A percentile compares a stretch with the other conserved stretches of the same genome.
Evolutionary conservation across 2,329 filamentous ascomycete species (phyloP).

Genomic region (Fusarium longipes): DNA sequence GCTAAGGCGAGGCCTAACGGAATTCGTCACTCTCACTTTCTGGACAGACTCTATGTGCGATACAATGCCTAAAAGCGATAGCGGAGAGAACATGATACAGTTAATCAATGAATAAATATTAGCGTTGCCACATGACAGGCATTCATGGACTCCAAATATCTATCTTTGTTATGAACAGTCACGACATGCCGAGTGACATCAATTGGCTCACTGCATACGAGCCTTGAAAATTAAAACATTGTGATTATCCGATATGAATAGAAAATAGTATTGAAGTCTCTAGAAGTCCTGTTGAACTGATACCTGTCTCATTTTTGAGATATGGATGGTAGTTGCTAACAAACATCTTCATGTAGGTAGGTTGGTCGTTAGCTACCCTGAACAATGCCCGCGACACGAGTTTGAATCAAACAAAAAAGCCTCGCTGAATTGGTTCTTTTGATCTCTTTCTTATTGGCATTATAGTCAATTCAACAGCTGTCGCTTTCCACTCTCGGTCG

Average conservation of each 20-base stretch:
- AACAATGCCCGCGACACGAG: neutral
- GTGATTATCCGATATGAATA: neutral
- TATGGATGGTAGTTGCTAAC: neutral
- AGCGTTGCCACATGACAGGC: neutral
- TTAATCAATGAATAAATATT: neutral
- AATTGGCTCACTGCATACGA: neutral
- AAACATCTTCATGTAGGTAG: neutral
- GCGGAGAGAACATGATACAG: neutral
- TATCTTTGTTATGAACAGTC: too few relatives aligned
- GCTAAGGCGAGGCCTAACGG: conserved; percentile 78
- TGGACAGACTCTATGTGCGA: conserved; percentile 83
- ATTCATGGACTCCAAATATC: neutral
- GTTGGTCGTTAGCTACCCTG: neutral
- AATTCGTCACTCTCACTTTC: conserved; percentile 89
- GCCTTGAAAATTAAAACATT: neutral
- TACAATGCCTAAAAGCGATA: conserved; percentile 61
- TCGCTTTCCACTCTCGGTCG: neutral
- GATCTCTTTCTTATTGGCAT: too few relatives aligned
- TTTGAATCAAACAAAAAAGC: neutral
- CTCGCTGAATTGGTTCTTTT: neutral
- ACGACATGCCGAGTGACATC: too few relatives aligned
- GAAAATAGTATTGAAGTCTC: neutral
- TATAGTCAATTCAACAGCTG: too few relatives aligned
- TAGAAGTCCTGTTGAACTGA: neutral
- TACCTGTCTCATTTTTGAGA: neutral